Evolutionary conservation across 805 yeast genomes (phyloP), one percentile per base, ranked within the genome.

Genomic region (Cyberlindnera euphorbiae): DNA sequence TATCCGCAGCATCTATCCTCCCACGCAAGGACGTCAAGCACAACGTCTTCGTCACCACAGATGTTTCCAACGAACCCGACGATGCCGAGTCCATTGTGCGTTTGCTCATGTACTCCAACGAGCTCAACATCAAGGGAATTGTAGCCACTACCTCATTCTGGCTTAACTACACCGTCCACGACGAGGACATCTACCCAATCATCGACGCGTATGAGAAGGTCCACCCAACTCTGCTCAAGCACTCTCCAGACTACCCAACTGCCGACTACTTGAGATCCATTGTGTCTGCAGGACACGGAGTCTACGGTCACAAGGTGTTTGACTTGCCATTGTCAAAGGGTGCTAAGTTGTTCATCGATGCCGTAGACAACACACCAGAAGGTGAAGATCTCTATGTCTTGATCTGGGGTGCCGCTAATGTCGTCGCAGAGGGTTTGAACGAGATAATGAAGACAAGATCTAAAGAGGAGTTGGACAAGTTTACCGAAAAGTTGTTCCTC

Each of bases 111-210:
- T 59, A 59, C 44, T 36, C 60, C 7, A 57, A 58, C 35, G 62
- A 59, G 32, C 24, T 59, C 8, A 38, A 47, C 25, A 21, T 58
- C 21, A 50, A 35, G 32, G 63, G 63, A 13, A 45, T 57, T 14
- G 62, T 55, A 6, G 62, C 62, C 6, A 56, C 64, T 1, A 59
- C 64, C 2, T 59, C 64, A 0, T 49, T 32, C 33, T 59, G 63
- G 64, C 35, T 59, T 26, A 58, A 57, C 32, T 32, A 48, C 28
- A 58, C 59, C 0, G 39, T 45, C 14, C 58, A 57, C 32, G 58
- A 48, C 21, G 59, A 57, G 36, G 62, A 56, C 33, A 51, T 58
- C 8, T 49, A 48, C 32, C 56, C 62, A 32, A 56, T 59, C 25
- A 17, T 56, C n/a, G 60, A 57, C 23, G 60, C 57, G 4, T 59